Conservation (phyloP, 495 filamentous ascomycete species). For the Neurospora sp. region DNA sequence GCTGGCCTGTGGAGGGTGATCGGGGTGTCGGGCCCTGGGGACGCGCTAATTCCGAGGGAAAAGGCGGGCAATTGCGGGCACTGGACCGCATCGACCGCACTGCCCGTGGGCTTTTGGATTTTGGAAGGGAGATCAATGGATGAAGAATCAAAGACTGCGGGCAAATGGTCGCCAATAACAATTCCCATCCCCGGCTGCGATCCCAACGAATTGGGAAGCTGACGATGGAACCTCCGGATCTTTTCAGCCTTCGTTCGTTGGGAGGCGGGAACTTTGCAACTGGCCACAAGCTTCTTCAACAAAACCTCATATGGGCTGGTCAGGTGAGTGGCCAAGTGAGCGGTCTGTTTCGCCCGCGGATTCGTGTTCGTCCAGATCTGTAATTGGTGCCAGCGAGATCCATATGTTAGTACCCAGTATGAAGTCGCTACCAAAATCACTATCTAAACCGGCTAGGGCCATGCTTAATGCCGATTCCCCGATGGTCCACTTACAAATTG, state of each 20-base stretch:
- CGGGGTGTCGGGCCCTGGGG: not conserved
- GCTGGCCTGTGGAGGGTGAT: not conserved
- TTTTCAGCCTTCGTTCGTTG: not conserved
- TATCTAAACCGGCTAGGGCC: not conserved
- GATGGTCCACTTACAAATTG: not conserved
- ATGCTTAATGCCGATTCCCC: not conserved
- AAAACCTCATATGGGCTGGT: not conserved
- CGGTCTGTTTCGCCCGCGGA: not conserved
- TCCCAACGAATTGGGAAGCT: not conserved
- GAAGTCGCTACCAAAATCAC: not conserved
- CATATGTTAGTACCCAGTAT: not conserved
- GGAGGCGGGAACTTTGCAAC: not conserved
- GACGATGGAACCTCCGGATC: not conserved
- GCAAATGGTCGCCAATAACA: not conserved
- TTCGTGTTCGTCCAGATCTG: not conserved
- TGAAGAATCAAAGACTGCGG: not conserved
- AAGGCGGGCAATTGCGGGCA: not conserved
- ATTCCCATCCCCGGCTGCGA: not conserved
- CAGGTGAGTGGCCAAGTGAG: not conserved
- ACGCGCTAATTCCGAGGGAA: not conserved
- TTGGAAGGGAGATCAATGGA: not conserved
- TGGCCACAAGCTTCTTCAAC: not conserved
- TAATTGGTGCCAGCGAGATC: not conserved
- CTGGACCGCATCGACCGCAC: not conserved
- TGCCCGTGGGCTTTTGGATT: not conserved